Conservation (phyloP, 306 rosid species). For the Sechiopsis laciniata region DNA sequence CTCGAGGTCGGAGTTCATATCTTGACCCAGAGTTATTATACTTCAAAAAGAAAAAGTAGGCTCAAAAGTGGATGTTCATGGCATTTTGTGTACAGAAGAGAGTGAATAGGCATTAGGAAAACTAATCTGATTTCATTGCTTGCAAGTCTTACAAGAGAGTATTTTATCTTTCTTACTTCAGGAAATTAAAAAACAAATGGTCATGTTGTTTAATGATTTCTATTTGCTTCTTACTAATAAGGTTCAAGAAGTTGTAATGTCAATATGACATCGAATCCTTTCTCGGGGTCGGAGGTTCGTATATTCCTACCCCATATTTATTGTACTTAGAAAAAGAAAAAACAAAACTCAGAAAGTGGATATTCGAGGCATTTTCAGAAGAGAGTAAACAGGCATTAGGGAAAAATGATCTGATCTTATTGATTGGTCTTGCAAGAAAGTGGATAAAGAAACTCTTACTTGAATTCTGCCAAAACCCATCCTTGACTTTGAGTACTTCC, state of each 20-base stretch:
- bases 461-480: background rate
- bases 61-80: background rate
- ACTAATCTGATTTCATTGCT: conserved; percentile 11
- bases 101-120: background rate
- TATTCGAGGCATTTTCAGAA: background rate
- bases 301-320: background rate
- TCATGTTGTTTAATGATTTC: background rate
- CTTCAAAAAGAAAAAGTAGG: no score
- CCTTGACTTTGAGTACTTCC: background rate
- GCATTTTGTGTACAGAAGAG: background rate
- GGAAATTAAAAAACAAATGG: background rate
- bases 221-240: background rate
- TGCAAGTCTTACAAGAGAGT: conserved; percentile 8
- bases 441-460: background rate
- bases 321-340: background rate
- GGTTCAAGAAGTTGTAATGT: no score
- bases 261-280: background rate
- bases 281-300: background rate
- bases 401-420: conserved; percentile 3
- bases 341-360: background rate
- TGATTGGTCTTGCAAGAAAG: conserved; percentile 13
- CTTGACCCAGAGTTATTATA: no score
- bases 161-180: no score
- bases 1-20: no score
- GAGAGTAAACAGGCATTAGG: background rate